phyloP scores from a whole-genome alignment of 176 grass and related monocot species.

The Cenchrus americanus region DNA sequence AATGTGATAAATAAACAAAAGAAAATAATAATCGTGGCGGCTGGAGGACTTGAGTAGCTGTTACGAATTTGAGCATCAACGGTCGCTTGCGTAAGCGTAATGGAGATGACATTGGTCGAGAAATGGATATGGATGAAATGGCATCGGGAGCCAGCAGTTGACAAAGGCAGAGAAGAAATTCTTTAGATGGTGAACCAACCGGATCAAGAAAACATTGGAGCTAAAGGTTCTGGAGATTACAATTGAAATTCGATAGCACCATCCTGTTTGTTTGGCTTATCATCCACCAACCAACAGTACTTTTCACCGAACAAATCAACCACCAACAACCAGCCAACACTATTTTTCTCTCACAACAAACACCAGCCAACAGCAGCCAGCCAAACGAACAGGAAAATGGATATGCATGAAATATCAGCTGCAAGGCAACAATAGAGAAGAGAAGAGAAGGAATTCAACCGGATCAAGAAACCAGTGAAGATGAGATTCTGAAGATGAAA shows the following conservation, averaged over 20 bases:
- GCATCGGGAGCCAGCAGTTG: neutral
- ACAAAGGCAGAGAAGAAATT: neutral
- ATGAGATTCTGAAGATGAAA: neutral
- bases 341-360: no score
- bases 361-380: no score
- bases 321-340: no score
- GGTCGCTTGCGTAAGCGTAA: neutral
- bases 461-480: neutral
- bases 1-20: neutral
- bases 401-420: no score
- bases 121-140: neutral
- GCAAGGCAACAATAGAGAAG: no score
- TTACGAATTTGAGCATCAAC: neutral
- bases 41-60: neutral
- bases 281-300: no score
- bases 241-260: no score
- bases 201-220: neutral
- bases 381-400: no score
- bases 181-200: neutral
- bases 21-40: neutral
- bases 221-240: neutral
- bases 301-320: no score
- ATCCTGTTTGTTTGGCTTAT: no score
- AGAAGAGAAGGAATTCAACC: no score
- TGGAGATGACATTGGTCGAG: neutral